Evolutionary conservation across 257 asterid species (phyloP).

Genomic region (Nicotiana tomentosiformis): DNA sequence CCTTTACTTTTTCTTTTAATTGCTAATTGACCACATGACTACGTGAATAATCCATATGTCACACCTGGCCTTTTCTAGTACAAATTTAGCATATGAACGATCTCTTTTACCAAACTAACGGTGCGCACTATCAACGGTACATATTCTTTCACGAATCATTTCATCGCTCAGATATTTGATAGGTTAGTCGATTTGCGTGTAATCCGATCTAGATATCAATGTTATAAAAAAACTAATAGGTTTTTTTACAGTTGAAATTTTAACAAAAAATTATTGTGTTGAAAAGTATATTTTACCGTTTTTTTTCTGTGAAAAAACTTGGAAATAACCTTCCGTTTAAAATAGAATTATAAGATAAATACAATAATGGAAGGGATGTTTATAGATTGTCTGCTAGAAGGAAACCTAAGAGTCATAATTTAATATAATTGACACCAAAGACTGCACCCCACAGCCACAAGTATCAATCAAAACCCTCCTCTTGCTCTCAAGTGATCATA

Average conservation of each 20-base stretch:
- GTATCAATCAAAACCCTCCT: slow-evolving; percentile 9
- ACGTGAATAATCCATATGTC: no score
- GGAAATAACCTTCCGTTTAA: neutral
- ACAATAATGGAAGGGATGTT: neutral
- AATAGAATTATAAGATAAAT: neutral
- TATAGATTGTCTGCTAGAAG: neutral
- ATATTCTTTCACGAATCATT: neutral
- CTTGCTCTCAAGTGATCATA: slow-evolving; percentile 17
- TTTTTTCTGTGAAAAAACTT: no score
- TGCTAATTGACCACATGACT: no score
- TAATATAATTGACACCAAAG: slow-evolving; percentile 31
- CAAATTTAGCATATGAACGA: no score
- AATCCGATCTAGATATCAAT: no score
- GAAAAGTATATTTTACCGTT: no score
- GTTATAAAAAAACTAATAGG: no score
- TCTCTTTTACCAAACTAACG: neutral
- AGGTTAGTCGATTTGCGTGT: no score
- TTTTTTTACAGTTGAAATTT: no score
- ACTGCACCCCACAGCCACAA: slow-evolving; percentile 24
- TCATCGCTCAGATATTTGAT: neutral
- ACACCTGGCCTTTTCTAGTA: no score
- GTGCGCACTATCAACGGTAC: slow-evolving; percentile 20
- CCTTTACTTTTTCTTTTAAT: neutral
- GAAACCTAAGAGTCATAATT: slow-evolving; percentile 10
- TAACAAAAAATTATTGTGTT: no score